Evolutionary conservation across 106 monocot genomes (phyloP).

Genomic region (Dioscorea dumetorum): DNA sequence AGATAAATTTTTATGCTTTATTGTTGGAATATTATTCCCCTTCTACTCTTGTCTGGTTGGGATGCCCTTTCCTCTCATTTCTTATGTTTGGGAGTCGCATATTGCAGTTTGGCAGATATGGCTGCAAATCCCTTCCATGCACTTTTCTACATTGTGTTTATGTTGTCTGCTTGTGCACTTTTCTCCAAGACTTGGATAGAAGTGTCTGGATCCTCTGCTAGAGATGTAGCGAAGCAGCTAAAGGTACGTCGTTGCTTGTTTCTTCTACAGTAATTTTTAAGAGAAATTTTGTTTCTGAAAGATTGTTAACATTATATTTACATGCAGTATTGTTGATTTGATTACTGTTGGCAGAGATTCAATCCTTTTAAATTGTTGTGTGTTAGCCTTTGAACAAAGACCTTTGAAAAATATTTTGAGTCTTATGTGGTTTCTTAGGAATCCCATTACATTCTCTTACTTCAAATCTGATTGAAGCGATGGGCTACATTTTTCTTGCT

Average conservation of each 20-base stretch:
- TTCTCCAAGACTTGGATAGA: constrained; percentile 80
- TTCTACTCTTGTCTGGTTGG: neutral
- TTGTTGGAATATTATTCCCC: neutral
- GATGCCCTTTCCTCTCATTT: neutral
- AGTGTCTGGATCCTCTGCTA: constrained; percentile 67
- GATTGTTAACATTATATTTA: too few relatives aligned
- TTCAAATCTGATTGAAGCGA: too few relatives aligned
- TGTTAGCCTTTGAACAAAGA: too few relatives aligned
- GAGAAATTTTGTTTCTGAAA: neutral
- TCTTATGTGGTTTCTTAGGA: too few relatives aligned
- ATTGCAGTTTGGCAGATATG: constrained; percentile 40
- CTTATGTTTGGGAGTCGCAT: neutral
- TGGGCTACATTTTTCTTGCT: too few relatives aligned
- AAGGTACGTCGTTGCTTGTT: constrained; percentile 28
- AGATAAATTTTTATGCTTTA: neutral
- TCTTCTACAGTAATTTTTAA: neutral
- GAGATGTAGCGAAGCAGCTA: constrained; percentile 71
- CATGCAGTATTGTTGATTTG: too few relatives aligned
- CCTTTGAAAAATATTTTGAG: too few relatives aligned
- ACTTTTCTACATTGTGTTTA: constrained; percentile 65
- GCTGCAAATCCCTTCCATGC: constrained; percentile 67
- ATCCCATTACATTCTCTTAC: too few relatives aligned
- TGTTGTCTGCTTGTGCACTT: constrained; percentile 65
- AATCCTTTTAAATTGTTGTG: too few relatives aligned
- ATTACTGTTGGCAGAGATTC: too few relatives aligned